These are phyloP conservation scores for Cyanidioschyzon merolae DNA, from an alignment of 23 red algal species.

Conservation along the genomic window DNA sequence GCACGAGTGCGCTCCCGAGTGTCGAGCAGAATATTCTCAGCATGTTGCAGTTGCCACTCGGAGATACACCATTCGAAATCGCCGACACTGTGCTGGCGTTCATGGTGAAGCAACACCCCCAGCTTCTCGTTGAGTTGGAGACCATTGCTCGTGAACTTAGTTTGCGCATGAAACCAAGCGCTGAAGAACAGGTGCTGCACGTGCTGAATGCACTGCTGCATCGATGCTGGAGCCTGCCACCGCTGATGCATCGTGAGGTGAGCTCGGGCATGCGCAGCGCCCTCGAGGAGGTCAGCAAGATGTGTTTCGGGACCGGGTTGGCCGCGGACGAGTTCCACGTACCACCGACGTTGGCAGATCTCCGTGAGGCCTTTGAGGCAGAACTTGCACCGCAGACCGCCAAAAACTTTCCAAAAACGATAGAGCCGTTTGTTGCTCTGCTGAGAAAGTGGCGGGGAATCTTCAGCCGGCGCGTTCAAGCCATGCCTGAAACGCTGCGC, in stretches of 20 bases:
- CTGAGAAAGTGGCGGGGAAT: constrained; percentile 73
- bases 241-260: constrained; percentile 40
- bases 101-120: constrained; percentile 42
- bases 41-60: neutral
- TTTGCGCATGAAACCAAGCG: constrained; percentile 49
- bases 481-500: constrained; percentile 43
- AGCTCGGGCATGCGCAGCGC: constrained; percentile 47
- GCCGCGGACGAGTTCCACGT: constrained; percentile 18
- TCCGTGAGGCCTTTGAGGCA: constrained; percentile 80
- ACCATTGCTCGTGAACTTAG: constrained; percentile 46
- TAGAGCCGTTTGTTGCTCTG: constrained; percentile 72
- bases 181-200: constrained; percentile 71
- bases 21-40: neutral
- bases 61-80: constrained; percentile 41
- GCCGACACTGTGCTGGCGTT: constrained; percentile 71
- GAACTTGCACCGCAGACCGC: constrained; percentile 84
- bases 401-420: constrained; percentile 71
- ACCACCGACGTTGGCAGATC: constrained; percentile 42
- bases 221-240: constrained; percentile 51
- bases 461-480: constrained; percentile 59
- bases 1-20: neutral
- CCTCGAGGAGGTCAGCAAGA: constrained; percentile 71
- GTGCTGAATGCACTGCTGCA: constrained; percentile 82
- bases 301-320: constrained; percentile 71
- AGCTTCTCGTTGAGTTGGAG: constrained; percentile 70